Evolutionary conservation across 768 basidiomycete genomes (phyloP).

Genomic region (Candolleomyces eurysporus): DNA sequence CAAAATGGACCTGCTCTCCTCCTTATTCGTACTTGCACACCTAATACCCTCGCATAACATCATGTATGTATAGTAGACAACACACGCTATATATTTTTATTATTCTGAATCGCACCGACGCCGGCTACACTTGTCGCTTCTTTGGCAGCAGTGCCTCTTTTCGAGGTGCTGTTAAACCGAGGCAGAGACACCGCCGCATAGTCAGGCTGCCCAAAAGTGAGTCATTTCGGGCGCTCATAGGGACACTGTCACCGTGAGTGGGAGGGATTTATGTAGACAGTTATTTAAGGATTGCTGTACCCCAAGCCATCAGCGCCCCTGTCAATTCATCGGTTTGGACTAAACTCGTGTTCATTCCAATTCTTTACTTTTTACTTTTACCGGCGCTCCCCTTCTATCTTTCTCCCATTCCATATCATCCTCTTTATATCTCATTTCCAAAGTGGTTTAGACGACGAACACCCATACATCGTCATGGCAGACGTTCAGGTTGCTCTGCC

Average conservation of each 20-base stretch:
- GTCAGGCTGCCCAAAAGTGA: background rate
- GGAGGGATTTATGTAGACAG: background rate
- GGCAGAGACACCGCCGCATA: background rate
- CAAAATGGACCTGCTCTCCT: too few relatives aligned
- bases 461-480: background rate
- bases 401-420: background rate
- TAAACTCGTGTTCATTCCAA: background rate
- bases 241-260: background rate
- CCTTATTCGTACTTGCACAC: too few relatives aligned
- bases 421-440: background rate
- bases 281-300: background rate
- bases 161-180: background rate
- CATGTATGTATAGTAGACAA: too few relatives aligned
- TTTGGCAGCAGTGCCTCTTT: background rate
- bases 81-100: too few relatives aligned
- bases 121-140: too few relatives aligned
- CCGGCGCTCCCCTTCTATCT: background rate
- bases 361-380: background rate
- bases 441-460: background rate
- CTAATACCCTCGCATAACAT: too few relatives aligned
- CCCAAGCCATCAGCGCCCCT: conserved; percentile 3
- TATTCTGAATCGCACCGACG: too few relatives aligned
- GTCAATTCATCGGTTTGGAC: background rate
- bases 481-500: conserved; percentile 7
- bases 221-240: background rate